These are phyloP conservation scores for Zygnema circumcarinatum DNA, from an alignment of 139 green algal species.

Conservation along the genomic window DNA sequence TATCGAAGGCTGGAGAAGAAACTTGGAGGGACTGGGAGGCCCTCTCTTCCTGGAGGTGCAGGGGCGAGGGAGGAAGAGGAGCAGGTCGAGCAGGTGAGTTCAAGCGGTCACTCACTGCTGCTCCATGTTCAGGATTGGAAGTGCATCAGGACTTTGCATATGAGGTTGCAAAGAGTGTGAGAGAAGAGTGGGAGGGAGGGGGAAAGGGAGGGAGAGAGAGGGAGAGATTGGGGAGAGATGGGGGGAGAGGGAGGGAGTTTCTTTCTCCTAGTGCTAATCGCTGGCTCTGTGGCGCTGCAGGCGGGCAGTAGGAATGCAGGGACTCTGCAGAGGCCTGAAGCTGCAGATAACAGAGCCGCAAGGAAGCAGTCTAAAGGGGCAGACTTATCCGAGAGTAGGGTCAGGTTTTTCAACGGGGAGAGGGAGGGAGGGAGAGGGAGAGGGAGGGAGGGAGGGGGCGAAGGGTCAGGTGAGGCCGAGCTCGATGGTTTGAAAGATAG, in stretches of 20 bases:
- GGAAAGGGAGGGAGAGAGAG: not conserved
- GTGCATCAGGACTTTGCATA: too few species aligned
- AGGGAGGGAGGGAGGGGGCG: not conserved
- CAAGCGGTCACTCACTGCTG: too few species aligned
- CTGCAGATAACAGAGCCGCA: not conserved
- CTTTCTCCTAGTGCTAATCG: not conserved
- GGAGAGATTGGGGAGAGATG: not conserved
- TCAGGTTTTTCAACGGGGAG: not conserved
- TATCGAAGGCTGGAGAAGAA: not conserved
- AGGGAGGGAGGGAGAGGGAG: not conserved
- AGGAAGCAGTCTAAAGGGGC: too few species aligned
- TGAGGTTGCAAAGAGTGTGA: not conserved
- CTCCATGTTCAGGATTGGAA: too few species aligned
- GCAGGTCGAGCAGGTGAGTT: too few species aligned
- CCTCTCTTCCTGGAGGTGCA: too few species aligned
- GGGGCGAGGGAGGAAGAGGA: too few species aligned
- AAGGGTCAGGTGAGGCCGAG: not conserved
- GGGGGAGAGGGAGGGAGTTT: not conserved
- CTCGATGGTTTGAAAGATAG: not conserved
- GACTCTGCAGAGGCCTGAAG: not conserved
- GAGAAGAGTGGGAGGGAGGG: not conserved
- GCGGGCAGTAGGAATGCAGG: not conserved
- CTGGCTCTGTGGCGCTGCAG: not conserved
- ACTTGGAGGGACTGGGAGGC: not conserved
- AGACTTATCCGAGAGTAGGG: not conserved